Conservation (phyloP, 768 basidiomycete species). For the Mycena crocata region DNA sequence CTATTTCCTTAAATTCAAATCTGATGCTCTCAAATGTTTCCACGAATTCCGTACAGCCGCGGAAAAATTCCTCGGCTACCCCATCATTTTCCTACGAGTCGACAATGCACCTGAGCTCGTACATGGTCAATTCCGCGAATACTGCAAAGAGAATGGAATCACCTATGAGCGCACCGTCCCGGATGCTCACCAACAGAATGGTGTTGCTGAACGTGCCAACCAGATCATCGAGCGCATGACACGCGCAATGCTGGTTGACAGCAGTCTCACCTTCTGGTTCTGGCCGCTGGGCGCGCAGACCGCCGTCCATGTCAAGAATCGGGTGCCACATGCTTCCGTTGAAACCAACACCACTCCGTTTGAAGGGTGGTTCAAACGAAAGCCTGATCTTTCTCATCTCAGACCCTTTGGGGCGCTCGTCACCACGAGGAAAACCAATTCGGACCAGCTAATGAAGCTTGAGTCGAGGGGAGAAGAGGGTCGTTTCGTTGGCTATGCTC, state of each 20-base stretch:
- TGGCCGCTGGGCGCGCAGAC: conserved; percentile 33
- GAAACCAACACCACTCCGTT: not conserved
- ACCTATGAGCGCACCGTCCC: conserved; percentile 35
- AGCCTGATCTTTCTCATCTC: conserved; percentile 24
- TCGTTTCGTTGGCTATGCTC: conserved; percentile 29
- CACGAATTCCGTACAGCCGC: conserved; percentile 12
- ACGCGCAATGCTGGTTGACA: conserved; percentile 31
- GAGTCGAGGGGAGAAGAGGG: conserved; percentile 24
- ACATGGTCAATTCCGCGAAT: conserved; percentile 22
- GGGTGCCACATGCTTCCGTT: conserved; percentile 18
- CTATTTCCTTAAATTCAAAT: conserved; percentile 19
- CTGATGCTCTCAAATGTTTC: conserved; percentile 17
- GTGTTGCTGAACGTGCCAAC: conserved; percentile 38
- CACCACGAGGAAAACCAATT: conserved; percentile 22
- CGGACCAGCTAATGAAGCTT: conserved; percentile 8
- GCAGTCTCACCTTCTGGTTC: conserved; percentile 23
- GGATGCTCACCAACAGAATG: conserved; percentile 41
- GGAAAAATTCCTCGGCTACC: not conserved
- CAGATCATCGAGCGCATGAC: conserved; percentile 32
- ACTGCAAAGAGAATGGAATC: conserved; percentile 36
- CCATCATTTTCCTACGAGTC: conserved; percentile 19
- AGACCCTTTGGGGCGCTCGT: conserved; percentile 30
- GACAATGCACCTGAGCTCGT: conserved; percentile 43
- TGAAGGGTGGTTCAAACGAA: conserved; percentile 15
- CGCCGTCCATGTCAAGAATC: conserved; percentile 24